Evolutionary conservation across 2,329 filamentous ascomycete genomes (phyloP).

Genomic region (Niveomyces coronatus): DNA sequence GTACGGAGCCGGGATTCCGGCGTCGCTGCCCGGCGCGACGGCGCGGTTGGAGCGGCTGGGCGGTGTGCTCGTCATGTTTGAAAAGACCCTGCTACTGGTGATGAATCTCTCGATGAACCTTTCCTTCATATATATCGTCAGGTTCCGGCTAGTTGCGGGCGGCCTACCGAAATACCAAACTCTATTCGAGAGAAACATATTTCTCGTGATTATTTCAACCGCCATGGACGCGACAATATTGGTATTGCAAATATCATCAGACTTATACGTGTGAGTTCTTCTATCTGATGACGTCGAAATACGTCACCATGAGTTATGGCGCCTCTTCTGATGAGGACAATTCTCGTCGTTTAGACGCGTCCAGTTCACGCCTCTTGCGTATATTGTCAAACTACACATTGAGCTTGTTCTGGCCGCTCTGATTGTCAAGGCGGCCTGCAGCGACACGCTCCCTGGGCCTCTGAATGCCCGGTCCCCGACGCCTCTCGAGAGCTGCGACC

Average conservation of each 20-base stretch:
- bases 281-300: not conserved
- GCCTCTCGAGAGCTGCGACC: not conserved
- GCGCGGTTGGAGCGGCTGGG: constrained; percentile 11
- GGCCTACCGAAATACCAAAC: constrained; percentile 40
- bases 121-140: constrained; percentile 38
- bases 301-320: not conserved
- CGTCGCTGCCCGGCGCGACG: constrained; percentile 17
- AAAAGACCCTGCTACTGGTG: constrained; percentile 38
- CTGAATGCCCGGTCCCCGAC: not conserved
- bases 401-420: constrained; percentile 10
- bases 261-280: constrained; percentile 1
- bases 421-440: constrained; percentile 10
- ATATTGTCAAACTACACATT: constrained; percentile 10
- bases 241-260: constrained; percentile 15
- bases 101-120: constrained; percentile 38
- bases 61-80: constrained; percentile 15
- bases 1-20: constrained; percentile 29
- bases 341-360: constrained; percentile 6
- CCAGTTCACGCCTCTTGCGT: constrained; percentile 10
- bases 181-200: constrained; percentile 37
- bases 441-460: not conserved
- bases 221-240: constrained; percentile 31
- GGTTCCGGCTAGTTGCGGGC: constrained; percentile 32
- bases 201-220: constrained; percentile 37
- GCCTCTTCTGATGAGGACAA: not conserved